A percentile compares a stretch with the other conserved stretches of the same genome.
These are phyloP conservation scores for Mycosphaerella arachidis DNA, from an alignment of 2,329 filamentous ascomycete species.

Conservation along the genomic window DNA sequence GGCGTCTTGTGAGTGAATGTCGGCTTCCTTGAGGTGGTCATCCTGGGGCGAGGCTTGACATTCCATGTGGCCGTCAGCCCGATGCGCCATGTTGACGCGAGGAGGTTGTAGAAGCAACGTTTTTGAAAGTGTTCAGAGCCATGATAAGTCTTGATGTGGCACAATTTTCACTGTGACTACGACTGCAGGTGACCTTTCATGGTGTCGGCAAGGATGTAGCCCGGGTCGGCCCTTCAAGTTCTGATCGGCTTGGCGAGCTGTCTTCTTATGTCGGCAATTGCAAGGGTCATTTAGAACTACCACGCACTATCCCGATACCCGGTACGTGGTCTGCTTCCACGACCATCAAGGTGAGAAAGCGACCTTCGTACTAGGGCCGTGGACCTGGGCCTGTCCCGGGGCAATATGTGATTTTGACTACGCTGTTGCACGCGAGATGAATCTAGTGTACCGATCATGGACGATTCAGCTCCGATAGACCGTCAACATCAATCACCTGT, in stretches of 20 bases:
- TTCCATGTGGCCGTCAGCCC: no score
- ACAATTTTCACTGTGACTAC: neutral
- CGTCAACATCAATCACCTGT: no score
- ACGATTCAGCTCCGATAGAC: no score
- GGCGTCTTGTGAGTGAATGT: slow-evolving; percentile 3
- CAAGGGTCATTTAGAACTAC: no score
- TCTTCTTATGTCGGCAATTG: neutral
- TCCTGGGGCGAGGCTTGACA: no score
- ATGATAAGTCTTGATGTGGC: neutral
- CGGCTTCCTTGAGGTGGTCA: slow-evolving; percentile 9
- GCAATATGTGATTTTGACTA: no score
- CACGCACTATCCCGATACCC: neutral
- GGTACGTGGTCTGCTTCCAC: neutral
- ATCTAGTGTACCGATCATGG: no score
- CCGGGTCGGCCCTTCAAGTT: neutral
- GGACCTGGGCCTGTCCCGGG: no score
- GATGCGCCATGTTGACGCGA: no score
- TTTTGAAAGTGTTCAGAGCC: neutral
- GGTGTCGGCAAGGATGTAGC: neutral
- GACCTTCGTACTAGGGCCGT: no score
- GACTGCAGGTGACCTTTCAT: neutral
- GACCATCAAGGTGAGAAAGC: neutral
- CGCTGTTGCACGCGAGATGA: no score
- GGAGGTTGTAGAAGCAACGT: no score
- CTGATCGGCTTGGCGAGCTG: neutral